A percentile compares a stretch with the other conserved stretches of the same genome.
Conservation (phyloP, 176 grass and related monocot genomes). For the Microstegium vimineum region DNA sequence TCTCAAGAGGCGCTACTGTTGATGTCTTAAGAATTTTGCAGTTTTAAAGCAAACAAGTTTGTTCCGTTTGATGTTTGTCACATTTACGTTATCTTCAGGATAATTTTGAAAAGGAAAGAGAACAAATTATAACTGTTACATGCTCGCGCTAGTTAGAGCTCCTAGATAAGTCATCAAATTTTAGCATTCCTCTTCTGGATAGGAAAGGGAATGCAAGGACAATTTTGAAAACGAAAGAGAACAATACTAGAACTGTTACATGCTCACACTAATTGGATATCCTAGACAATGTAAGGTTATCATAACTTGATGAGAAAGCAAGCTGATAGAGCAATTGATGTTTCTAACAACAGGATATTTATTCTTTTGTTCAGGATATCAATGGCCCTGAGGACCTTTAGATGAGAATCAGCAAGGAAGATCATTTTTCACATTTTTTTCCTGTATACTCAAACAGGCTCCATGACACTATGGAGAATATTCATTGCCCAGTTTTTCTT, state of each 20-base stretch:
- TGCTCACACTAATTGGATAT: background rate
- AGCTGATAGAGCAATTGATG: background rate
- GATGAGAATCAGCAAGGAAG: background rate
- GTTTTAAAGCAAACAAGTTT: slow-evolving; percentile 14
- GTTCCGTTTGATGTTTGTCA: background rate
- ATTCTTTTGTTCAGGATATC: slow-evolving; percentile 46
- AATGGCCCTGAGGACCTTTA: slow-evolving; percentile 45
- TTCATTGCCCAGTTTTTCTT: slow-evolving; percentile 18
- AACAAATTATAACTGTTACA: background rate
- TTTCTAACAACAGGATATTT: background rate
- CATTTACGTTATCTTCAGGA: background rate
- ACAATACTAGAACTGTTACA: background rate
- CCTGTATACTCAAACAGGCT: slow-evolving; percentile 16
- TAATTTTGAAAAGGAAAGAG: background rate
- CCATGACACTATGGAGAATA: slow-evolving; percentile 23
- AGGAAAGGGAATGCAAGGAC: background rate
- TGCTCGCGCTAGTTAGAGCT: background rate
- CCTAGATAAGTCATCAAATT: background rate
- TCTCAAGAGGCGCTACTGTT: background rate
- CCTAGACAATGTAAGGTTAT: background rate
- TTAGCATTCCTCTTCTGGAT: background rate
- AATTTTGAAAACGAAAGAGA: background rate
- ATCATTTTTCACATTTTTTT: background rate
- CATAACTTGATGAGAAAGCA: background rate
- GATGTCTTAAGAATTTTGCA: background rate